phyloP scores from a whole-genome alignment of 352 stramenopile genomes.

The Phytophthora colocasiae region DNA sequence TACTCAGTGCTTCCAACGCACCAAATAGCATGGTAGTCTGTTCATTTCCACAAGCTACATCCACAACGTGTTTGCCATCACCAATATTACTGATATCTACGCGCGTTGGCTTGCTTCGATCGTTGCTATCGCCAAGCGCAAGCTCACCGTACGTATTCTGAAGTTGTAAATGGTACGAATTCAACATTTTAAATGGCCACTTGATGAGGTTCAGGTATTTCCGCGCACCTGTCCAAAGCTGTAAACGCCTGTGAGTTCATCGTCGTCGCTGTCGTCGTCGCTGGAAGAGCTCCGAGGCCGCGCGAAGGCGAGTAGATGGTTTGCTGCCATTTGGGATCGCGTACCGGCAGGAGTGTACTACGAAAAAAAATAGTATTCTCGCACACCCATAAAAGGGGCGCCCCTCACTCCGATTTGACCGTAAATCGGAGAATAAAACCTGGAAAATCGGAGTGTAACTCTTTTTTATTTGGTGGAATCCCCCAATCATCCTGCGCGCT shows the following conservation, averaged over 20 bases:
- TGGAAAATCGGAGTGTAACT: too few relatives aligned
- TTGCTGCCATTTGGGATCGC: slow-evolving; percentile 25
- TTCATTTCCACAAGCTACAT: slow-evolving; percentile 92
- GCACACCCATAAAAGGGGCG: too few relatives aligned
- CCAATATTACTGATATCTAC: slow-evolving; percentile 41
- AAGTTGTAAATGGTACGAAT: too few relatives aligned
- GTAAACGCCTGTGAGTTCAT: slow-evolving; percentile 33
- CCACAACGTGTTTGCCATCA: slow-evolving; percentile 58
- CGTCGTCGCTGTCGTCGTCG: slow-evolving; percentile 18
- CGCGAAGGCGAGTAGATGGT: slow-evolving; percentile 34
- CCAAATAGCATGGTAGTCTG: slow-evolving; percentile 88
- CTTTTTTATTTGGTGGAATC: too few relatives aligned
- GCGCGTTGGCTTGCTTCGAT: slow-evolving; percentile 63
- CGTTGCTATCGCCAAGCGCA: slow-evolving; percentile 82
- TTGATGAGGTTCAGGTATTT: too few relatives aligned
- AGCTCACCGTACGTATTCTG: slow-evolving; percentile 95
- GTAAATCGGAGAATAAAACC: too few relatives aligned
- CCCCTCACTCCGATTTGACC: too few relatives aligned
- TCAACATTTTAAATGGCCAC: too few relatives aligned
- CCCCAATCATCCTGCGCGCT: too few relatives aligned
- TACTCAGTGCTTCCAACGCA: slow-evolving; percentile 25
- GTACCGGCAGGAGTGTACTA: not conserved
- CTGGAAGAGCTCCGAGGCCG: slow-evolving; percentile 11
- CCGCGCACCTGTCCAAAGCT: slow-evolving; percentile 56
- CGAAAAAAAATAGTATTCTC: too few relatives aligned